Evolutionary conservation across 148 eudicot genomes (phyloP).

Genomic region (Spergularia bocconei): DNA sequence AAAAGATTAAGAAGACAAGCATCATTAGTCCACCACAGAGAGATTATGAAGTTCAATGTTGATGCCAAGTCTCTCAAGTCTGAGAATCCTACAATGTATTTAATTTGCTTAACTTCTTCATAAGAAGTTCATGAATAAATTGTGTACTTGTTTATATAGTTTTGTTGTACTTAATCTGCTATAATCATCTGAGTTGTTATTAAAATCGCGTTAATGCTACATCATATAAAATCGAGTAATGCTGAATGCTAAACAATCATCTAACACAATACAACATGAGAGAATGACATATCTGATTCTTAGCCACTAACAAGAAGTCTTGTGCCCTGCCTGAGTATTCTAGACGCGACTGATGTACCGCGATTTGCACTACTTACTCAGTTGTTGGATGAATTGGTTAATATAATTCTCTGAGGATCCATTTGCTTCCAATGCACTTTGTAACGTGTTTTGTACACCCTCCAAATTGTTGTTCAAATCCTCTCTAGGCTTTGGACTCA

Average conservation of each 20-base stretch:
- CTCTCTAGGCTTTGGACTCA: slow-evolving; percentile 29
- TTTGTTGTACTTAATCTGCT: not conserved
- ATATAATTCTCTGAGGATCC: slow-evolving; percentile 53
- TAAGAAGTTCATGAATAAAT: no score
- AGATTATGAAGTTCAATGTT: not conserved
- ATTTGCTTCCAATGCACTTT: slow-evolving; percentile 28
- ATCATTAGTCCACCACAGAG: slow-evolving; percentile 20
- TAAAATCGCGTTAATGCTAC: no score
- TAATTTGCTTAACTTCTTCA: no score
- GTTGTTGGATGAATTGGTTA: slow-evolving; percentile 37
- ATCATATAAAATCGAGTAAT: no score
- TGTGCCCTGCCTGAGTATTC: no score
- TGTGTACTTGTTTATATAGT: not conserved
- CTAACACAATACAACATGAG: no score
- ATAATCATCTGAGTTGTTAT: not conserved
- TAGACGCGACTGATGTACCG: no score
- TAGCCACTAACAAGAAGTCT: no score
- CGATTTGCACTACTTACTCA: not conserved
- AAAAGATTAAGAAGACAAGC: slow-evolving; percentile 12
- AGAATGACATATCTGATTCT: no score
- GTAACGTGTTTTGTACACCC: slow-evolving; percentile 31
- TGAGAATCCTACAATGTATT: no score
- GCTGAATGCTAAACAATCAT: no score
- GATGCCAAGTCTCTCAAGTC: not conserved
- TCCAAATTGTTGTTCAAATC: slow-evolving; percentile 21